Conservation (phyloP, 1,139 yeast species). For the Candida sanyaensis region DNA sequence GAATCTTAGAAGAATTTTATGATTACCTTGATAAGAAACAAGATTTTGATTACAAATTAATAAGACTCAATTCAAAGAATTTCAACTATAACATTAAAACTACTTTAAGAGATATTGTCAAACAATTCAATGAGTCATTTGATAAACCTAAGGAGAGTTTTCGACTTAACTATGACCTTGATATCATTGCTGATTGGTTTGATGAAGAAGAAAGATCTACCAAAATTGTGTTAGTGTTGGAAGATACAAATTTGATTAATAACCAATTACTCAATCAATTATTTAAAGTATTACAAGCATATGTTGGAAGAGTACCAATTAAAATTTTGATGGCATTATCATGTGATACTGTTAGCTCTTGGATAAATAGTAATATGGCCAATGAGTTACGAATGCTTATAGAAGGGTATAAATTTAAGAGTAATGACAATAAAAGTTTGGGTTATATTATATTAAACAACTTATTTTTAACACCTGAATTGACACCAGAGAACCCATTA, state of each 20-base stretch:
- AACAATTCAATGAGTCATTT: slow-evolving; percentile 25
- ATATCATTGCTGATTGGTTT: slow-evolving; percentile 52
- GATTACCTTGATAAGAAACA: slow-evolving; percentile 19
- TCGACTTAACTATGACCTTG: slow-evolving; percentile 50
- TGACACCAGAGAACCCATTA: slow-evolving; percentile 18
- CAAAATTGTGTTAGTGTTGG: slow-evolving; percentile 48
- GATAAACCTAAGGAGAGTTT: slow-evolving; percentile 13
- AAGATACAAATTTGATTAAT: slow-evolving; percentile 64
- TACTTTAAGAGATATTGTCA: slow-evolving; percentile 38
- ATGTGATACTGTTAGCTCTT: slow-evolving; percentile 37
- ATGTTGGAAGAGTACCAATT: slow-evolving; percentile 38
- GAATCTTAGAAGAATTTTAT: slow-evolving; percentile 46
- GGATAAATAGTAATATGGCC: slow-evolving; percentile 38
- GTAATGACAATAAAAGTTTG: slow-evolving; percentile 41
- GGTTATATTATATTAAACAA: slow-evolving; percentile 41
- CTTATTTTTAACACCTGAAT: slow-evolving; percentile 30
- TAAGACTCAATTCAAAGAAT: slow-evolving; percentile 42
- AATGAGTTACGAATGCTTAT: slow-evolving; percentile 33
- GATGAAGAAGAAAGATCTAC: slow-evolving; percentile 9
- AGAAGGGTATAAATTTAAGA: slow-evolving; percentile 44
- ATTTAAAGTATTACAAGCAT: slow-evolving; percentile 46
- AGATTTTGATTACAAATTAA: slow-evolving; percentile 25
- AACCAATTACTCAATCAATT: slow-evolving; percentile 52
- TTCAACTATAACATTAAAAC: slow-evolving; percentile 41
- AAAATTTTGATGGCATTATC: slow-evolving; percentile 57